Evolutionary conservation across 2,329 filamentous ascomycete species (phyloP).

Genomic region (Ophiosphaerella korrae): DNA sequence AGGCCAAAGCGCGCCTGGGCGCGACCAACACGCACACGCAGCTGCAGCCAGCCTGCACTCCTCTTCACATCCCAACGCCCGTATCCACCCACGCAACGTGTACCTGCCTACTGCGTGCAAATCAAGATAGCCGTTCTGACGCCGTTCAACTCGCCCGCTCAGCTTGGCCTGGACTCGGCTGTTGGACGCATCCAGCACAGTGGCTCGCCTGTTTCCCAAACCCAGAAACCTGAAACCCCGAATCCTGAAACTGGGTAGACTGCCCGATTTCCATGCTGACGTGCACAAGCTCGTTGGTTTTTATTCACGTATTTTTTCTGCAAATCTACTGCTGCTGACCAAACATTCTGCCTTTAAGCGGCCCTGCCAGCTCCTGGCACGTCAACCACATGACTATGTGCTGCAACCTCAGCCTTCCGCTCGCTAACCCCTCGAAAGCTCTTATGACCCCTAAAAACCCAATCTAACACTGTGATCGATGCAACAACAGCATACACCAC

Average conservation of each 20-base stretch:
- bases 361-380: background rate
- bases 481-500: constrained; percentile 31
- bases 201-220: constrained; percentile 4
- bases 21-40: constrained; percentile 23
- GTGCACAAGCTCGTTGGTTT: too few species aligned
- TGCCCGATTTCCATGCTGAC: background rate
- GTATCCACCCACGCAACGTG: constrained; percentile 8
- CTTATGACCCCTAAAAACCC: constrained; percentile 35
- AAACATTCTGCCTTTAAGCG: too few species aligned
- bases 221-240: background rate
- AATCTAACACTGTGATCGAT: constrained; percentile 35
- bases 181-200: constrained; percentile 23
- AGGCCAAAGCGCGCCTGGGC: constrained; percentile 16
- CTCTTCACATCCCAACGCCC: constrained; percentile 7
- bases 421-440: constrained; percentile 37
- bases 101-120: constrained; percentile 7
- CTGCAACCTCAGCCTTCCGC: constrained; percentile 28
- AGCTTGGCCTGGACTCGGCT: constrained; percentile 2
- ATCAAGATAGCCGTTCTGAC: constrained; percentile 11
- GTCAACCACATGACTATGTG: constrained; percentile 18
- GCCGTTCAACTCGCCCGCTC: constrained; percentile 22
- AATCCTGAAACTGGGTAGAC: constrained; percentile 5
- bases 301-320: too few species aligned
- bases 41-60: constrained; percentile 19
- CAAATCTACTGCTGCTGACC: too few species aligned